These are phyloP conservation scores for Rosa lucieae DNA, from an alignment of 306 rosid genomes.

Conservation along the genomic window DNA sequence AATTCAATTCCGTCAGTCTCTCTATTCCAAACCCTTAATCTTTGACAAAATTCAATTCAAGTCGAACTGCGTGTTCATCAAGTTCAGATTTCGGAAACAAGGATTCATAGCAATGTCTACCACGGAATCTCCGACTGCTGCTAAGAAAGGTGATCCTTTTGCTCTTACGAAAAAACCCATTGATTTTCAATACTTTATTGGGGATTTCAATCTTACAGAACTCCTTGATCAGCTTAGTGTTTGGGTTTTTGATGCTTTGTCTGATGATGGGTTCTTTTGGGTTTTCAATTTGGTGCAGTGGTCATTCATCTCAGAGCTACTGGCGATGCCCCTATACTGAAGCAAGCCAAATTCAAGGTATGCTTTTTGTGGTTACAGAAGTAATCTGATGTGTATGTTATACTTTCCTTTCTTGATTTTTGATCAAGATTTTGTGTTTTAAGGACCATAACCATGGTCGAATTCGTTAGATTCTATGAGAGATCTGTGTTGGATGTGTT, in stretches of 20 bases:
- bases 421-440: neutral
- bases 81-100: neutral
- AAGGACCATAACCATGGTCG: neutral
- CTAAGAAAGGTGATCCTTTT: conserved; percentile 56
- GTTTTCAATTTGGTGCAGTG: conserved; percentile 46
- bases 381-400: no score
- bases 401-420: neutral
- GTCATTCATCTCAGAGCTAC: conserved; percentile 98
- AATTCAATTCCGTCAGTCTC: neutral
- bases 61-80: neutral
- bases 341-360: conserved; percentile 94
- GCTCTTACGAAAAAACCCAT: conserved; percentile 5
- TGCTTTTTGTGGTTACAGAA: neutral
- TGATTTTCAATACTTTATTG: neutral
- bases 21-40: neutral
- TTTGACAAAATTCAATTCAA: neutral
- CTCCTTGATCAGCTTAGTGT: neutral
- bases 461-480: neutral
- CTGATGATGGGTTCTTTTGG: conserved; percentile 18
- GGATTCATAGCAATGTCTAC: conserved; percentile 41
- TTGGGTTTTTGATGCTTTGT: neutral
- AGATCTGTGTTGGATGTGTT: neutral
- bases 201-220: neutral
- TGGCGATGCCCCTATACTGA: conserved; percentile 95
- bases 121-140: conserved; percentile 58